Evolutionary conservation across 106 monocot species (phyloP), one percentile per base, ranked within the genome.

Genomic region (Triglochin maritima): DNA sequence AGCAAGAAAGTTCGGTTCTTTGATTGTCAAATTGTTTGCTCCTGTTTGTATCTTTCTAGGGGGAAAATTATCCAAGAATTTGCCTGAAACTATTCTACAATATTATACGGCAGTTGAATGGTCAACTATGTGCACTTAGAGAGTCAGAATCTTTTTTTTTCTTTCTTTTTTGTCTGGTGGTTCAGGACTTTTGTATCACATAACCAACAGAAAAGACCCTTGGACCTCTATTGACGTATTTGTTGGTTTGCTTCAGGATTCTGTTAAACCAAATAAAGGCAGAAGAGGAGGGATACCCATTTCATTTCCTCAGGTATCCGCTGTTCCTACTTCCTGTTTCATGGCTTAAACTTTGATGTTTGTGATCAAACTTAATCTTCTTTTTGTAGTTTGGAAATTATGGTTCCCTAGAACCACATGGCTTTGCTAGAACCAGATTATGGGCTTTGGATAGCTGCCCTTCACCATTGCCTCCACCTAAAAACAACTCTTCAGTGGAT

Each of bases 301-400:
- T 59, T 86, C 76, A 62, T 86, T 86, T 67, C 82, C 86, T 57
- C 86, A 86, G 82, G 82, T 86, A 29, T 71, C 9, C 50, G 0
- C 67, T 46, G 7, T 41, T 7, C 49, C 42, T n/a, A 9, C 14
- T 47, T 29, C 5, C 50, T 70, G 55, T 11, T 12, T 7, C 13
- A 29, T 47, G 29, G 17, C 0, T 9, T 4, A 0, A 17, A 55
- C 5, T 15, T 56, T 41, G 6, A 7, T n/a, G 43, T 5, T 52
- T 49, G 17, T 58, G 16, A 8, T 52, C 48, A 29, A 16, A 13
- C 50, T 17, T 5, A 4, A 60, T 47, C 9, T 5, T 44, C 45
- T 6, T 64, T 43, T 60, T 55, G 59, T 71, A 86, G 86, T 86
- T 79, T 79, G 74, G 77, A 10, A 60, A 71, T 67, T 65, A 67